A percentile compares a stretch with the other conserved stretches of the same genome.
These are phyloP conservation scores for Saccharomycopsis synnaedendra DNA, from an alignment of 805 yeast species.

Conservation along the genomic window DNA sequence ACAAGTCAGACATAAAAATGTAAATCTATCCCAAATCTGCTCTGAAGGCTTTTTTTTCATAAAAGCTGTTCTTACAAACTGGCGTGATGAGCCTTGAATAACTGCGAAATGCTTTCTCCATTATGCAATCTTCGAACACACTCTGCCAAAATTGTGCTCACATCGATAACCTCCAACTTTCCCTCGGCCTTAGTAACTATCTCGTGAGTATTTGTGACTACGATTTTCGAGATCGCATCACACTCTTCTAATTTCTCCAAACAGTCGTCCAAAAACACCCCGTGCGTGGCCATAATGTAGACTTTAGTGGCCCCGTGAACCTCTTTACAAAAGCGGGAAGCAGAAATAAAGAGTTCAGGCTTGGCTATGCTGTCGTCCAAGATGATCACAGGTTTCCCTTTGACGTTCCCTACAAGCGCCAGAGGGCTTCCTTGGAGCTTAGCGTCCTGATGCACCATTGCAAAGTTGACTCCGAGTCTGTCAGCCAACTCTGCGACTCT, in stretches of 20 bases:
- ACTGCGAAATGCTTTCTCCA: slow-evolving; percentile 52
- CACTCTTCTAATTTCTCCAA: slow-evolving; percentile 33
- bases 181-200: slow-evolving; percentile 36
- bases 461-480: slow-evolving; percentile 46
- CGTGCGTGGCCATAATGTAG: slow-evolving; percentile 49
- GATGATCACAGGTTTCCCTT: slow-evolving; percentile 41
- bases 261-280: slow-evolving; percentile 49
- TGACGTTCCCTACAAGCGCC: slow-evolving; percentile 57
- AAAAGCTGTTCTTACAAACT: not conserved
- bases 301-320: slow-evolving; percentile 48
- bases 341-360: slow-evolving; percentile 39
- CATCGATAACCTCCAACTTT: slow-evolving; percentile 43
- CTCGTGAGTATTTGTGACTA: slow-evolving; percentile 54
- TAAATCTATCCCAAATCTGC: too few species aligned
- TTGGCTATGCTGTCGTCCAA: slow-evolving; percentile 57
- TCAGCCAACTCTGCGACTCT: slow-evolving; percentile 52
- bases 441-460: slow-evolving; percentile 42
- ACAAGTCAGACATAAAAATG: too few species aligned
- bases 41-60: not conserved
- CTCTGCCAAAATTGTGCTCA: slow-evolving; percentile 46
- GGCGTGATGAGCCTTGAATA: slow-evolving; percentile 30
- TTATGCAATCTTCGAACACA: slow-evolving; percentile 53
- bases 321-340: slow-evolving; percentile 47
- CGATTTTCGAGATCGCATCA: slow-evolving; percentile 39
- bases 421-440: slow-evolving; percentile 31